Percentiles rank a stretch among this genome's conserved stretches.
phyloP scores from a whole-genome alignment of 2,329 filamentous ascomycete genomes.

The Colletotrichum tropicicola region DNA sequence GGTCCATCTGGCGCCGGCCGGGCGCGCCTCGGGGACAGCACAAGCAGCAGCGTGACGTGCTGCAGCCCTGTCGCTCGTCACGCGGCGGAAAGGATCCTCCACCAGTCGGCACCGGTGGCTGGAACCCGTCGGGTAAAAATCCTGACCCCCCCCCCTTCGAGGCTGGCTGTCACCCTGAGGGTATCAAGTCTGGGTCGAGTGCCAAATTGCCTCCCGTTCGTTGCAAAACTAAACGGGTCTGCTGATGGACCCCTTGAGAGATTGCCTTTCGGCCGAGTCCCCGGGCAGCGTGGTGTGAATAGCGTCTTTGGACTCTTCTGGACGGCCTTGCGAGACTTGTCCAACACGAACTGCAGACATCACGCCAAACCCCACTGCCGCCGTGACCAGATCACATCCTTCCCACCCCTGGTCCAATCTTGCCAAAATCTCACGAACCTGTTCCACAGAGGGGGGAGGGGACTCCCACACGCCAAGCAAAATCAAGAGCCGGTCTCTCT shows the following conservation, averaged over 20 bases:
- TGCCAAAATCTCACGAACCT: background rate
- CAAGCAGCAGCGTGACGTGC: conserved; percentile 23
- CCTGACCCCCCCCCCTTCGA: too few species aligned
- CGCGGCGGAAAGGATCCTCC: conserved; percentile 22
- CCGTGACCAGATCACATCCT: conserved; percentile 21
- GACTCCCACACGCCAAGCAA: too few species aligned
- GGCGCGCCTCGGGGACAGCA: background rate
- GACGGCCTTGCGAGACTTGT: background rate
- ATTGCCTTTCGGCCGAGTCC: too few species aligned
- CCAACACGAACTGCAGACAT: conserved; percentile 10
- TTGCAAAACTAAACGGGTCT: background rate
- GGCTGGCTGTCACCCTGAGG: background rate
- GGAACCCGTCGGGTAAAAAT: conserved; percentile 10
- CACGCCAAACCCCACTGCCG: conserved; percentile 6
- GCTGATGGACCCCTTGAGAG: too few species aligned
- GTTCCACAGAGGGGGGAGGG: background rate
- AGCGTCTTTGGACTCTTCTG: background rate
- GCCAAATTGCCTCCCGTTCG: too few species aligned
- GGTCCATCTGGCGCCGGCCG: conserved; percentile 26
- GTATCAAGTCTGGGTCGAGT: too few species aligned
- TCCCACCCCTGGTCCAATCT: background rate
- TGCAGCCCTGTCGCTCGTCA: conserved; percentile 28
- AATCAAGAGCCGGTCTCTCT: background rate
- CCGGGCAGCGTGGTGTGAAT: too few species aligned
- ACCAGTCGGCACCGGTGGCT: conserved; percentile 26